Conservation (phyloP, 768 basidiomycete genomes). For the Tricholoma terreum region DNA sequence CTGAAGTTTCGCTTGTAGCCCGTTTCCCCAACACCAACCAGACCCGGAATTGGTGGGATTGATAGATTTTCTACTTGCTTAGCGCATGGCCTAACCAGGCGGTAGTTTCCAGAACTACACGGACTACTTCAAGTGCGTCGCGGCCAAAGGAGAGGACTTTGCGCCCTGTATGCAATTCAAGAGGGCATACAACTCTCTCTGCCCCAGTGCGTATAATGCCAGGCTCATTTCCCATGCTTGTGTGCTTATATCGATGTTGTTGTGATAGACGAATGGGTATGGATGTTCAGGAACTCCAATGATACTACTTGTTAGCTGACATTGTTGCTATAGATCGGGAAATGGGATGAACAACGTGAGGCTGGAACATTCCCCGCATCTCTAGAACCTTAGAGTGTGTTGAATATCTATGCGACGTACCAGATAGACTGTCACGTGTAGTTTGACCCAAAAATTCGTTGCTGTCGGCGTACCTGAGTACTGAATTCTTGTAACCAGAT, state of each 20-base stretch:
- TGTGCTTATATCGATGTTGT: slow-evolving; percentile 3
- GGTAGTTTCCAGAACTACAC: slow-evolving; percentile 91
- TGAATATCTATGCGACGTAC: neutral
- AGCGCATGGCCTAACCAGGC: neutral
- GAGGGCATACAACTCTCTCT: slow-evolving; percentile 92
- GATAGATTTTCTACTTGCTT: neutral
- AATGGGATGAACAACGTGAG: slow-evolving; percentile 96
- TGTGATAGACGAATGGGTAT: slow-evolving; percentile 85
- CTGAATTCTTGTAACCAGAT: too few species aligned
- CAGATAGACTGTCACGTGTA: neutral
- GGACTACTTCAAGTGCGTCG: slow-evolving; percentile 97
- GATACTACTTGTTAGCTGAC: slow-evolving; percentile 8
- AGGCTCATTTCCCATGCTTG: slow-evolving; percentile 1
- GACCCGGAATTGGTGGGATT: slow-evolving; percentile 80
- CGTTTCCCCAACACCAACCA: slow-evolving; percentile 93
- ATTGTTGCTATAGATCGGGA: slow-evolving; percentile 54
- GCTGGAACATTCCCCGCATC: slow-evolving; percentile 90
- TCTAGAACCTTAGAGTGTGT: slow-evolving; percentile 53
- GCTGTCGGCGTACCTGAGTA: too few species aligned
- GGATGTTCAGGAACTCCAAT: slow-evolving; percentile 14
- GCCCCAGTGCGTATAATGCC: slow-evolving; percentile 78
- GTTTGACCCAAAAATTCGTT: too few species aligned
- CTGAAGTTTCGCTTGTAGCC: slow-evolving; percentile 41
- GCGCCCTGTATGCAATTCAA: slow-evolving; percentile 99
- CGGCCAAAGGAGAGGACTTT: slow-evolving; percentile 97